A percentile compares a stretch with the other conserved stretches of the same genome.
Conservation (phyloP, 495 filamentous ascomycete genomes). For the Jackrogersella multiformis region DNA sequence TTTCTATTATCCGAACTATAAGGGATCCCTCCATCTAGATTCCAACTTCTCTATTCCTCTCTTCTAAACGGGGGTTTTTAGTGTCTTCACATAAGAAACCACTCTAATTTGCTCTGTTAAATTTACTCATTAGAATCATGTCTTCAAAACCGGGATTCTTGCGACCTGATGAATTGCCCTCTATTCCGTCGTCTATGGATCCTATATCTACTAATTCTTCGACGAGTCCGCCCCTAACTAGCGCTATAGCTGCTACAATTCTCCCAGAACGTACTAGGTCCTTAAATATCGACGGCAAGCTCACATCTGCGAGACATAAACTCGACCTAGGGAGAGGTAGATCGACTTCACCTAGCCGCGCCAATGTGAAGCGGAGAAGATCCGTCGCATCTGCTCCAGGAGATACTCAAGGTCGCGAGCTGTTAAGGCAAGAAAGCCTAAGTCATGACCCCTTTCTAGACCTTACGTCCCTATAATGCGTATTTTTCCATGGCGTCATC, state of each 20-base stretch:
- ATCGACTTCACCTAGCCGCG: slow-evolving; percentile 26
- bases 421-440: slow-evolving; percentile 17
- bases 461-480: background rate
- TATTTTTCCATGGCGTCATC: background rate
- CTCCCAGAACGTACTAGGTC: slow-evolving; percentile 11
- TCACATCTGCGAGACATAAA: background rate
- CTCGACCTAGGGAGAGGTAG: background rate
- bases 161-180: background rate
- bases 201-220: slow-evolving; percentile 11
- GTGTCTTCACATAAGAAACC: no score
- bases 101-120: no score
- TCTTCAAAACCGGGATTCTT: no score
- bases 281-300: background rate
- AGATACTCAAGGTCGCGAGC: background rate
- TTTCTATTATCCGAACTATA: no score
- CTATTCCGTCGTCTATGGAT: slow-evolving; percentile 21
- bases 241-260: background rate
- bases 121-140: no score
- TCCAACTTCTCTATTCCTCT: background rate
- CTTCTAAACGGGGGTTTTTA: no score
- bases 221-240: background rate
- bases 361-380: slow-evolving; percentile 25
- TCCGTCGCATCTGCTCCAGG: slow-evolving; percentile 36
- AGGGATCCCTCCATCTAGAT: no score
- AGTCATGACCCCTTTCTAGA: background rate